phyloP scores from a whole-genome alignment of 2,329 filamentous ascomycete genomes.

The Amauroascus verrucosus region DNA sequence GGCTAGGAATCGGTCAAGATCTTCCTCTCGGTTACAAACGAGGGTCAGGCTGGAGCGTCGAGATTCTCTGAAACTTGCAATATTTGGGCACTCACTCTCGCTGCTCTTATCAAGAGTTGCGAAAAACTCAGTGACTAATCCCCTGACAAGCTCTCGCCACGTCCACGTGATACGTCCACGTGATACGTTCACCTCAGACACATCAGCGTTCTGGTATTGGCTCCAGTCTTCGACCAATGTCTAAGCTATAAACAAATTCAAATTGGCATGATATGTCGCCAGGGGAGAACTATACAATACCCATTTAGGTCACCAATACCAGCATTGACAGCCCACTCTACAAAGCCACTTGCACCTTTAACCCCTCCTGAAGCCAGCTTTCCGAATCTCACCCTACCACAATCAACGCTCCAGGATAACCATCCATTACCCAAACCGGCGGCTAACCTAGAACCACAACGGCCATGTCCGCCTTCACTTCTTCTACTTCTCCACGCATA shows the following conservation, averaged over 20 bases:
- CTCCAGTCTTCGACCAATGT: too few relatives aligned
- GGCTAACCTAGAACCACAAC: neutral
- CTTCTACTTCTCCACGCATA: constrained; percentile 22
- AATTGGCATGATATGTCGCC: too few relatives aligned
- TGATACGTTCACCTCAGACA: neutral
- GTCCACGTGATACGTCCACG: neutral
- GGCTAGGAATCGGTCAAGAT: neutral
- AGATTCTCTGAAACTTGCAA: neutral
- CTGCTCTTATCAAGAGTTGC: constrained; percentile 1
- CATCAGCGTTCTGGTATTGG: neutral
- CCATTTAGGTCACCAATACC: too few relatives aligned
- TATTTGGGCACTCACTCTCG: neutral
- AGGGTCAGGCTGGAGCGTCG: neutral
- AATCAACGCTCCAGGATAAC: neutral
- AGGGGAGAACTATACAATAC: too few relatives aligned
- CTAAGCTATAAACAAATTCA: too few relatives aligned
- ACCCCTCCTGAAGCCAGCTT: neutral
- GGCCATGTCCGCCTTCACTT: constrained; percentile 26
- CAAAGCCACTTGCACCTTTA: neutral
- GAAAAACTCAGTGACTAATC: constrained; percentile 8
- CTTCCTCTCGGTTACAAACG: neutral
- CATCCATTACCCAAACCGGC: neutral
- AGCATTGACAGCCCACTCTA: too few relatives aligned
- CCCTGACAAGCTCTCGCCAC: neutral
- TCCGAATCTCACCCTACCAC: neutral